Conservation (phyloP, 2,329 filamentous ascomycete species). For the Chaetomiaceae sp. region DNA sequence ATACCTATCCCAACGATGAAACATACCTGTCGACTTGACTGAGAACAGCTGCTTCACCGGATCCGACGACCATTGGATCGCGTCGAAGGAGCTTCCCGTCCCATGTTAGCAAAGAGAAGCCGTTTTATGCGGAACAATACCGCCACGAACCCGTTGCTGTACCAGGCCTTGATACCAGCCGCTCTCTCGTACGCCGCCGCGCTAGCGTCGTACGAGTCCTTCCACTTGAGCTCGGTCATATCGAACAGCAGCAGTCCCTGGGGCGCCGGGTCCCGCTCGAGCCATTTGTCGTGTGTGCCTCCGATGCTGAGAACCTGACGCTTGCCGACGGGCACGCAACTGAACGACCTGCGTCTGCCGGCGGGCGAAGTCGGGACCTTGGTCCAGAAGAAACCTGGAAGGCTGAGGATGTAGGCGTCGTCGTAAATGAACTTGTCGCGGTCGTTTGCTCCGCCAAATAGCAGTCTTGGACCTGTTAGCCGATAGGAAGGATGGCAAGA, state of each 20-base stretch:
- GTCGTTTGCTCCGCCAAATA: constrained; percentile 17
- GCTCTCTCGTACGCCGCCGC: constrained; percentile 13
- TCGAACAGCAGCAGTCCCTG: constrained; percentile 22
- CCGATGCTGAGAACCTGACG: constrained; percentile 22
- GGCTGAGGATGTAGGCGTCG: constrained; percentile 21
- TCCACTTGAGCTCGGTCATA: constrained; percentile 20
- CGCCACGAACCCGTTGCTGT: constrained; percentile 12
- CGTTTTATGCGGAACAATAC: no score
- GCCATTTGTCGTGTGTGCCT: constrained; percentile 10
- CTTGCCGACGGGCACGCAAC: constrained; percentile 19
- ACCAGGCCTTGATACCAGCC: constrained; percentile 15
- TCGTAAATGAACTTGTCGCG: constrained; percentile 7
- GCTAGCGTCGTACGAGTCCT: constrained; percentile 15
- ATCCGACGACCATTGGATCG: constrained; percentile 18
- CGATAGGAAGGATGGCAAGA: background rate
- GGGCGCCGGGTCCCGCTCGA: constrained; percentile 5
- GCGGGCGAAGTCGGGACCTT: constrained; percentile 6
- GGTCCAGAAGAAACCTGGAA: constrained; percentile 24
- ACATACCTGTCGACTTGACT: background rate
- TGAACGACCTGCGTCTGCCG: background rate
- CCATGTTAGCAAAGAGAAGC: background rate
- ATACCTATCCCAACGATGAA: no score
- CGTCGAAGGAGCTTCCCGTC: constrained; percentile 4
- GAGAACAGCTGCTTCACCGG: constrained; percentile 15
- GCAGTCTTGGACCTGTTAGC: background rate